Conservation (phyloP, 305 asterid genomes). For the Fraxinus latifolia region DNA sequence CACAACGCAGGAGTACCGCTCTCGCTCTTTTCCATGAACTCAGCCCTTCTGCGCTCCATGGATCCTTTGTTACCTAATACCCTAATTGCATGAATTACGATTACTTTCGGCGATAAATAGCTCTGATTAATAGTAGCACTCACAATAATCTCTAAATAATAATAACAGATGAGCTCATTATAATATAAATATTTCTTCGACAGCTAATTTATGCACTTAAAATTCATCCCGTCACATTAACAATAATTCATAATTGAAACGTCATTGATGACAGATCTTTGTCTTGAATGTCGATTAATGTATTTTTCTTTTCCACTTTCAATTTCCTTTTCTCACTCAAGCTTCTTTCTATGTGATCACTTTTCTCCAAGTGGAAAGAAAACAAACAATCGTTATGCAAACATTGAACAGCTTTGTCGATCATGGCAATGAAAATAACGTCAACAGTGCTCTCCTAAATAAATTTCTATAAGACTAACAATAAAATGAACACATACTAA, state of each 20-base stretch:
- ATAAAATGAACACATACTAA: not conserved
- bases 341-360: not conserved
- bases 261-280: not conserved
- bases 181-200: not conserved
- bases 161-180: not conserved
- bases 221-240: not conserved
- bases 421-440: not conserved
- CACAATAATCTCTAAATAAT: not conserved
- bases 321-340: not conserved
- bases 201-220: not conserved
- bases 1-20: constrained; percentile 1
- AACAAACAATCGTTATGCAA: not conserved
- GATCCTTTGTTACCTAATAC: not conserved
- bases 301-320: not conserved
- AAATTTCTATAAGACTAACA: not conserved
- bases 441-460: not conserved
- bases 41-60: not conserved
- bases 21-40: not conserved
- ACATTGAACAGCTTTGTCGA: not conserved
- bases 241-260: not conserved
- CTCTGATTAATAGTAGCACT: not conserved
- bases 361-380: not conserved
- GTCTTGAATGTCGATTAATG: not conserved
- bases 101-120: not conserved
- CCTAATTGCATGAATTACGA: not conserved